Evolutionary conservation across 208 protist genomes (phyloP).

Genomic region (Leishmania arabica): DNA sequence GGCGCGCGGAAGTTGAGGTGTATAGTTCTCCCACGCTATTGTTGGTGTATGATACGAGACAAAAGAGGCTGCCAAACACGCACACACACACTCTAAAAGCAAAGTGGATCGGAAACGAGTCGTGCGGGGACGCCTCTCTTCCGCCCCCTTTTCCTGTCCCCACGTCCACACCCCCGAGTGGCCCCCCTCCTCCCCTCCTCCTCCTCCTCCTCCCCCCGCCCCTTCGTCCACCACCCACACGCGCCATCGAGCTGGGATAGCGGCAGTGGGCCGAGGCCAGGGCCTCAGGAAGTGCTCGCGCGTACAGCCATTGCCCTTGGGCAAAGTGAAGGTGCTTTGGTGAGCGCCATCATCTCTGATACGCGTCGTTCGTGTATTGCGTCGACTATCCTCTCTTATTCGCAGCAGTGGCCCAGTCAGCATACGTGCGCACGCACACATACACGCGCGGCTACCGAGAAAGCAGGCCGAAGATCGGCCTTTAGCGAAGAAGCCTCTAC

Average conservation of each 20-base stretch:
- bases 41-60: background rate
- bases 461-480: background rate
- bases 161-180: background rate
- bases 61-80: background rate
- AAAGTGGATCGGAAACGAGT: background rate
- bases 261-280: background rate
- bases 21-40: background rate
- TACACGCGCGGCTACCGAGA: background rate
- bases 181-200: too few species aligned
- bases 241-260: background rate
- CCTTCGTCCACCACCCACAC: background rate
- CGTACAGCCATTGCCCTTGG: background rate
- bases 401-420: background rate
- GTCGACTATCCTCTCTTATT: background rate
- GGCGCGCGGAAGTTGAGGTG: too few species aligned
- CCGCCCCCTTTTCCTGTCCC: background rate
- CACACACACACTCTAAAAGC: too few species aligned
- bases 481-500: background rate
- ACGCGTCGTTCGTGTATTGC: background rate
- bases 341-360: background rate
- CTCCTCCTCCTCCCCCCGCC: background rate
- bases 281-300: background rate
- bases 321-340: background rate
- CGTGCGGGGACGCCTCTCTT: background rate
- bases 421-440: background rate